Evolutionary conservation across 768 basidiomycete species (phyloP).

Genomic region (Psilocybe azurescens): DNA sequence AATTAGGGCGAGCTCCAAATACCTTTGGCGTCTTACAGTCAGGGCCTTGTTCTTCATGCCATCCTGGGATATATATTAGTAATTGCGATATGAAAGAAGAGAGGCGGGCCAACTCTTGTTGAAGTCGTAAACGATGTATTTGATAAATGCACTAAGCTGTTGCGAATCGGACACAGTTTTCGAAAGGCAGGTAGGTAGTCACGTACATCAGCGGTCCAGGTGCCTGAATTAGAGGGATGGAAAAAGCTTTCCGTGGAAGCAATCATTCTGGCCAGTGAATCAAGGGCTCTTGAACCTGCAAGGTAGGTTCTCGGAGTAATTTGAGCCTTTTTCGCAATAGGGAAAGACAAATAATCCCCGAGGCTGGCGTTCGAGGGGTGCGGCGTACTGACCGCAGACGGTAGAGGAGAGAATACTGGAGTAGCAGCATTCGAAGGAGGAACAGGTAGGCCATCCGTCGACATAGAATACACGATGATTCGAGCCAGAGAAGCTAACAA

Average conservation of each 20-base stretch:
- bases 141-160: constrained; percentile 84
- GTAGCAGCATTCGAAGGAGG: constrained; percentile 71
- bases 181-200: background rate
- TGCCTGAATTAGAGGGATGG: constrained; percentile 87
- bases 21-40: constrained; percentile 83
- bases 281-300: constrained; percentile 85
- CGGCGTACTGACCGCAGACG: constrained; percentile 67
- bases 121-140: constrained; percentile 84
- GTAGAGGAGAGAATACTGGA: constrained; percentile 73
- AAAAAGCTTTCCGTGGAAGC: constrained; percentile 91
- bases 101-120: constrained; percentile 62
- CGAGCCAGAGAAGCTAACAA: constrained; percentile 74
- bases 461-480: constrained; percentile 91
- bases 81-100: background rate
- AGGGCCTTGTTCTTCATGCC: constrained; percentile 77
- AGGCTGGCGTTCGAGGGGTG: constrained; percentile 49
- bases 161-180: constrained; percentile 1
- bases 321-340: constrained; percentile 52
- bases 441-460: constrained; percentile 60
- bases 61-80: constrained; percentile 46
- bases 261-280: constrained; percentile 84
- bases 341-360: constrained; percentile 64
- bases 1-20: constrained; percentile 10
- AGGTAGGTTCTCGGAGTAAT: constrained; percentile 60
- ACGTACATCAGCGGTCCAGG: constrained; percentile 78